Evolutionary conservation across 2,329 filamentous ascomycete species (phyloP), one percentile per base, ranked within the genome.

Genomic region (Aaosphaeria arxii): DNA sequence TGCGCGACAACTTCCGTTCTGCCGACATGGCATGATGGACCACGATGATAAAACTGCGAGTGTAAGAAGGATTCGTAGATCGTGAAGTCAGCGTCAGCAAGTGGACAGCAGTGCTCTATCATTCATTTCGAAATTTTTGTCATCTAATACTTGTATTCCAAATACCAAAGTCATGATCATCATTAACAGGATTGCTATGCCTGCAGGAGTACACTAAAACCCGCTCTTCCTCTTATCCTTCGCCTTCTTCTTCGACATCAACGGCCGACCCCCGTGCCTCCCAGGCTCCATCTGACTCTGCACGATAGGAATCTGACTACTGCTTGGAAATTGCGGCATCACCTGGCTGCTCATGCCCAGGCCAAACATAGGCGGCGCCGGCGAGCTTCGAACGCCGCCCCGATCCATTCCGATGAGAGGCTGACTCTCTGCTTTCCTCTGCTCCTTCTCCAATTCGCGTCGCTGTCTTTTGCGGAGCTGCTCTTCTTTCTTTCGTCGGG

Each of bases 201-300:
- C 17, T 24, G 17, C 17, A 24, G 17, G 17, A 24, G 17, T 24
- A 24, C 3, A 6, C 46, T 54, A 63, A 42, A 71, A 71, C 7
- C 69, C 67, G 49, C 62, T 61, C 9, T 67, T 57, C 49, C 66
- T 64, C 17, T 52, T 55, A 55, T 66, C 70, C 24, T 49, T 51
- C 46, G 69, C 70, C 53, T 69, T 70, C 52, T 65, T 69, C 48
- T 60, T 65, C 49, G 63, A 66, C 53, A 61, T 63, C 29, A 56
- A 57, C 24, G 61, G 56, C 43, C 67, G 56, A 1, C 66, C 65
- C 7, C 69, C 67, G 46, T 67, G 64, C n/a, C 51, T 51, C 9
- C 69, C 69, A 11, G 61, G 59, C 51, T 70, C 67, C 6, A 63
- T 57, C 43, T 71, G 69, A 43, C 67, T 71, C 38, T 59, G 53